Conservation (phyloP, 1,284 basidiomycete species). For the Ustilago bromivora region DNA sequence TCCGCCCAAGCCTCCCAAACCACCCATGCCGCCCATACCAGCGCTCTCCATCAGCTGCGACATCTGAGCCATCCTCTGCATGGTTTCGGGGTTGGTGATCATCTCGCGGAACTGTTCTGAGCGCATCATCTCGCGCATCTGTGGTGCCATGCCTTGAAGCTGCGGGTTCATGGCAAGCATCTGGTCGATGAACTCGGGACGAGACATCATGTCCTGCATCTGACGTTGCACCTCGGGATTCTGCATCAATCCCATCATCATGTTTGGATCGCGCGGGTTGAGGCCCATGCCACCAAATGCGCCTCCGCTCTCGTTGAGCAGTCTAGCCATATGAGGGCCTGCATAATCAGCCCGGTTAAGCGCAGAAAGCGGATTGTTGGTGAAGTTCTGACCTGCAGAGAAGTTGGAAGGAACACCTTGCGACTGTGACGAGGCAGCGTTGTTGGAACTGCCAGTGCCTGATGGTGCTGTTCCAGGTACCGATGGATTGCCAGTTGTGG, state of each 20-base stretch:
- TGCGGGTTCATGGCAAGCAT: constrained; percentile 66
- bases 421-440: constrained; percentile 49
- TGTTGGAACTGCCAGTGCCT: constrained; percentile 18
- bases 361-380: constrained; percentile 65
- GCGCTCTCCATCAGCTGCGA: constrained; percentile 56
- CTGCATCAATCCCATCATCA: constrained; percentile 66
- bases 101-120: constrained; percentile 65
- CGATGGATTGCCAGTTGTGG: constrained; percentile 53
- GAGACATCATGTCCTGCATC: constrained; percentile 63
- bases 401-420: constrained; percentile 65
- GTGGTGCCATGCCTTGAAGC: constrained; percentile 61
- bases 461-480: constrained; percentile 39
- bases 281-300: constrained; percentile 62
- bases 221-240: constrained; percentile 64
- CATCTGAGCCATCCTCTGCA: constrained; percentile 64
- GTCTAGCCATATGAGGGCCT: constrained; percentile 65
- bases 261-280: constrained; percentile 67
- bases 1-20: constrained; percentile 26
- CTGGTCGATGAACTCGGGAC: constrained; percentile 67
- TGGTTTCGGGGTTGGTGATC: constrained; percentile 65
- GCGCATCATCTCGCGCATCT: constrained; percentile 65
- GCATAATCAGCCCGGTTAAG: constrained; percentile 67
- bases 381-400: constrained; percentile 65
- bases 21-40: constrained; percentile 40
- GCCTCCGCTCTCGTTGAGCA: constrained; percentile 62